Evolutionary conservation across 108 stramenopile genomes (phyloP).

Genomic region (Chaetoceros muelleri): DNA sequence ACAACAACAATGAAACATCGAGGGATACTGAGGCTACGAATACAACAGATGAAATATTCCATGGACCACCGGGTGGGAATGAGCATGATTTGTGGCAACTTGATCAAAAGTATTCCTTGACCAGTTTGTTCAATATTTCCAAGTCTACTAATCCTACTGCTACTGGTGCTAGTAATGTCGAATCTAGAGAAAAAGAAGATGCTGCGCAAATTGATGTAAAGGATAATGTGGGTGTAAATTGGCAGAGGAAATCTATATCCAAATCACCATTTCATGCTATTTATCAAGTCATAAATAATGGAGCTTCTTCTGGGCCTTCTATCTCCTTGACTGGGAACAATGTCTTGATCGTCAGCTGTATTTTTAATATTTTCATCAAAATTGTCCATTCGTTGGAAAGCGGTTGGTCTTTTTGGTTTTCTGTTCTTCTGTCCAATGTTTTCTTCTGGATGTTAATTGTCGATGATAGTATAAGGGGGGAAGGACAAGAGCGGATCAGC

Average conservation of each 20-base stretch:
- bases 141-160: too few species aligned
- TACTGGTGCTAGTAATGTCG: too few species aligned
- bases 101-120: not conserved
- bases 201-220: not conserved
- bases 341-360: not conserved
- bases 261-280: not conserved
- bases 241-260: not conserved
- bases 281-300: not conserved
- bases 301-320: not conserved
- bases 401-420: not conserved
- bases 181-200: too few species aligned
- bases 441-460: not conserved
- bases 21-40: not conserved
- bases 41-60: not conserved
- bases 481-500: not conserved
- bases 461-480: not conserved
- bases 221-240: too few species aligned
- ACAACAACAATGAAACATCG: not conserved
- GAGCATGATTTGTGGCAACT: not conserved
- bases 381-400: not conserved
- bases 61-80: not conserved
- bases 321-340: not conserved
- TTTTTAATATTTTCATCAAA: not conserved
- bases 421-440: not conserved
- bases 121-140: too few species aligned